phyloP scores from a whole-genome alignment of 768 basidiomycete species.

The Suillus subaureus region DNA sequence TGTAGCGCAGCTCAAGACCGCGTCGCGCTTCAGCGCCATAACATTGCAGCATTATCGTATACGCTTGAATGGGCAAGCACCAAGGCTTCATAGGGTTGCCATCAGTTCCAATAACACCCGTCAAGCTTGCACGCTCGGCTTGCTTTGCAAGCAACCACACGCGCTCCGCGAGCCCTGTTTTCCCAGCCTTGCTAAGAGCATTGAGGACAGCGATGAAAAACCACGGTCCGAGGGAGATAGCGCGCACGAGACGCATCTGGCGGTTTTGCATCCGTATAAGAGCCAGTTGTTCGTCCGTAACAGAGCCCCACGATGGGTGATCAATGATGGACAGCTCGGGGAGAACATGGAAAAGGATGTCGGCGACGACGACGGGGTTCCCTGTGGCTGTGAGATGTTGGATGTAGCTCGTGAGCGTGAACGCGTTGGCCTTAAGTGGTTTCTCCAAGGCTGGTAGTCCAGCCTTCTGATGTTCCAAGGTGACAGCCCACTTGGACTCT shows the following conservation, averaged over 20 bases:
- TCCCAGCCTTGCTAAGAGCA: slow-evolving; percentile 58
- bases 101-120: slow-evolving; percentile 19
- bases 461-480: slow-evolving; percentile 1
- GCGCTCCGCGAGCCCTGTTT: slow-evolving; percentile 56
- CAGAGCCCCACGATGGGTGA: slow-evolving; percentile 40
- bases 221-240: slow-evolving; percentile 56
- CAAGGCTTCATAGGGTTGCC: slow-evolving; percentile 47
- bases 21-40: slow-evolving; percentile 51
- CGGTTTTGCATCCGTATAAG: slow-evolving; percentile 26
- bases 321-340: slow-evolving; percentile 50
- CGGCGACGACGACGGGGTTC: slow-evolving; percentile 43
- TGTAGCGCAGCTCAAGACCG: slow-evolving; percentile 18
- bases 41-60: slow-evolving; percentile 70
- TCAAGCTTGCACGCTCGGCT: slow-evolving; percentile 54
- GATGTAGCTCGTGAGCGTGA: slow-evolving; percentile 56
- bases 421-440: slow-evolving; percentile 38
- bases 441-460: not conserved
- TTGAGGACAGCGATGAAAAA: slow-evolving; percentile 62
- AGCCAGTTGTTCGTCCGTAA: slow-evolving; percentile 26
- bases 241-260: slow-evolving; percentile 40
- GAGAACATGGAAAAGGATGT: slow-evolving; percentile 54
- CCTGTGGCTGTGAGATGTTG: slow-evolving; percentile 52
- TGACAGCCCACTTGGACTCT: not conserved
- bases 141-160: slow-evolving; percentile 64
- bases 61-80: slow-evolving; percentile 66